Base-by-base conservation (phyloP, 129 eudicot genomes). In the Centaurea solstitialis region DNA sequence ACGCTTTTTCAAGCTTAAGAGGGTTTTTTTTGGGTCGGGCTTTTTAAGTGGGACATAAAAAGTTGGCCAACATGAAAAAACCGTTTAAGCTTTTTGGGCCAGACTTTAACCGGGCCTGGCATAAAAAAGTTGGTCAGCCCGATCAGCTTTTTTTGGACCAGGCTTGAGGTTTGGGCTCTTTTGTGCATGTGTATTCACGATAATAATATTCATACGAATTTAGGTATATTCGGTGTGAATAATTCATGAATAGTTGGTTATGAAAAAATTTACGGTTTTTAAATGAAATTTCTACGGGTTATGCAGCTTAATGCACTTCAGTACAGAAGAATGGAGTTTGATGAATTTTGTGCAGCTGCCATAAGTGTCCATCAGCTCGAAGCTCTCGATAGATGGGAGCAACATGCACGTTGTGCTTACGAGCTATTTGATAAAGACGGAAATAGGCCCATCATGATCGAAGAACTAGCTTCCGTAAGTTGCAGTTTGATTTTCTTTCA, bases 341-440 rank as follows among this genome's bases (percentile, higher is more conserved):
- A 95, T 79, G 99, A 95, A 80, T 95, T 95, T 78, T 89, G 97
- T 88, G 98, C 97, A 9, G 97, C 99, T 67, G 80, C 97, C 6
- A 64, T 86, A 82, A 95, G 97, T 85, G 97, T 92, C 4, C 76
- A 92, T 88, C 99, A 95, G 83, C 92, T 96, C 7, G 99, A 96
- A 80, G 98, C 95, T 81, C 92, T 87, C 77, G 98, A 96, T 21
- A 85, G 92, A 76, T 92, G 99, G 97, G 99, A 95, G 70, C 94
- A 95, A 80, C 94, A 89, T 79, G 99, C 99, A 68, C 97, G 97
- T 40, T 72, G 84, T 17, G 99, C 97, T 5, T 94, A 92, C 74
- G 99, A 94, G 76, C 74, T 89, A 45, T 94, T 94, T 73, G 99
- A 94, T 79, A 90, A 92, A 87, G 94, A 94, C 47, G 97, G 99